Evolutionary conservation across 176 grass and related monocot genomes (phyloP), one percentile per base, ranked within the genome.

Genomic region (Oryza meyeriana): DNA sequence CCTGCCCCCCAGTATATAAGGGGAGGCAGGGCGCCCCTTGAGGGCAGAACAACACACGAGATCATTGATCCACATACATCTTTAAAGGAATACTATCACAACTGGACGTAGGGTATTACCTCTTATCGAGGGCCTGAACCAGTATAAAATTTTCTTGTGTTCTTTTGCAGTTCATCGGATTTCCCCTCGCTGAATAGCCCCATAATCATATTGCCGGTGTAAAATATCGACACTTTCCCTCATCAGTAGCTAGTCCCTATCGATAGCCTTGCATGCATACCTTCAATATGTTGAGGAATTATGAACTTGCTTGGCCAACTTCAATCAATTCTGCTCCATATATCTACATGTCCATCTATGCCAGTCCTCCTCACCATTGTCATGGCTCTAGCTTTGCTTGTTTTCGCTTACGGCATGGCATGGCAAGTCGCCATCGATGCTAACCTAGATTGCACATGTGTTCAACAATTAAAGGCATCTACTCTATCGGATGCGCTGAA

Each of bases 361-460:
- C 35, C 74, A 33, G 34, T 80, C 42, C 39, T 75, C 77, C 33
- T 11, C 59, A 25, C 42, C 13, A 55, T 74, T 18, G 26, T 59
- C 41, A 26, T 70, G 10, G 52, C 52, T 58, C 52, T 80, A 59
- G 28, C 65, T 69, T 9, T 10, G 22, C 6, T 28, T 34, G 61
- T 66, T 61, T 14, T 79, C 31, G 9, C 28, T 14, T 12, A 32
- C 13, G 61, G 69, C 61, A 41, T 42, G 16, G 32, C 76, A 74
- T 25, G 70, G 36, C 36, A 68, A 27, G 62, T 84, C 81, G 24
- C 69, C 62, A 17, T 76, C 71, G 52, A 69, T 80, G 76, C 81
- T 75, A 70, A 85, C 70, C 1, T 2, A 69, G 64, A 50, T 20
- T 12, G 41, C 74, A 75, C 69, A 40, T 69, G 44, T 74, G 69